Evolutionary conservation across 805 yeast species (phyloP).

Genomic region (Wickerhamiella sorbophila): DNA sequence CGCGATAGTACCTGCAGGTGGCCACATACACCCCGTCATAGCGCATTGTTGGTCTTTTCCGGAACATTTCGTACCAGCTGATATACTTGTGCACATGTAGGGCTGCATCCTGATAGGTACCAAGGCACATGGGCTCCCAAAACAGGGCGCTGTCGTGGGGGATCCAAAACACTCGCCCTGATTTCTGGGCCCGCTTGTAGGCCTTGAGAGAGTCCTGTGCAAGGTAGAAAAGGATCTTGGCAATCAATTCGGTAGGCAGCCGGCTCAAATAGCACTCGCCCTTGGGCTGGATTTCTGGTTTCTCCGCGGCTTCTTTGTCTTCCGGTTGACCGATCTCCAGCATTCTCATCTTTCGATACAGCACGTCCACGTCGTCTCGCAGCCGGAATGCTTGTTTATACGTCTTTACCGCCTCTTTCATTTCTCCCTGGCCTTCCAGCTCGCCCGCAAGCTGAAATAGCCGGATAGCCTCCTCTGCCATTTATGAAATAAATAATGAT

Average conservation of each 20-base stretch:
- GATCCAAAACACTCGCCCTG: slow-evolving; percentile 13
- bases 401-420: neutral
- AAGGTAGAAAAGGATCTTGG: neutral
- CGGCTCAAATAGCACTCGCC: neutral
- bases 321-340: neutral
- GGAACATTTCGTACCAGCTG: slow-evolving; percentile 37
- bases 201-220: neutral
- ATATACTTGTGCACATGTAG: slow-evolving; percentile 11
- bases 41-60: slow-evolving; percentile 60
- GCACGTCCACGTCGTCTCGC: neutral
- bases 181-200: neutral
- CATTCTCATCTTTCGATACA: neutral
- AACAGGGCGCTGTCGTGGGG: slow-evolving; percentile 14
- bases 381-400: neutral
- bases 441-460: neutral
- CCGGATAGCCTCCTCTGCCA: neutral
- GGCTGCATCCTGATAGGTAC: slow-evolving; percentile 7
- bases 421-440: neutral
- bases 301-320: neutral
- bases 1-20: slow-evolving; percentile 68
- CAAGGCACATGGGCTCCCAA: slow-evolving; percentile 19
- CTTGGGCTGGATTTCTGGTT: neutral
- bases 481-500: too few species aligned
- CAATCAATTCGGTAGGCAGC: neutral
- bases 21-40: slow-evolving; percentile 77